Percentiles rank a stretch among this genome's conserved stretches.
Conservation (phyloP, 2,329 filamentous ascomycete genomes). For the Fusarium proliferatum region DNA sequence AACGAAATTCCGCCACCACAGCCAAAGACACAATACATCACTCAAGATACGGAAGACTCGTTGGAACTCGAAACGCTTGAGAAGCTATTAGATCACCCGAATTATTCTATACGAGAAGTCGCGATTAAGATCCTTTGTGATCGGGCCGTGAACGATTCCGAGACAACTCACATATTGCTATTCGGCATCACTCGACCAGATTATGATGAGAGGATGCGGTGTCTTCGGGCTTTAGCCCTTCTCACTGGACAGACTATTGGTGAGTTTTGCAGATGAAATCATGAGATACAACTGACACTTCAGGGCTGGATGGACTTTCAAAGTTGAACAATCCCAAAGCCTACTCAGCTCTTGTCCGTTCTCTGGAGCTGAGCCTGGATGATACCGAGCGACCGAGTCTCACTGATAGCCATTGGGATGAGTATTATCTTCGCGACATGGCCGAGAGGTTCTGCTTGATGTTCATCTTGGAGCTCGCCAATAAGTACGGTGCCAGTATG, state of each 20-base stretch:
- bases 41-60: slow-evolving; percentile 79
- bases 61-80: slow-evolving; percentile 73
- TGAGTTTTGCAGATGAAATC: slow-evolving; percentile 21
- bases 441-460: slow-evolving; percentile 70
- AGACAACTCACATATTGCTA: slow-evolving; percentile 62
- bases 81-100: slow-evolving; percentile 76
- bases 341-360: slow-evolving; percentile 69
- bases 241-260: slow-evolving; percentile 58
- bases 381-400: slow-evolving; percentile 64
- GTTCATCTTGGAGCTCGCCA: slow-evolving; percentile 68
- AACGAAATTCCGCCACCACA: slow-evolving; percentile 73
- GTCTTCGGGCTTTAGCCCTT: slow-evolving; percentile 66
- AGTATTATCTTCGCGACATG: slow-evolving; percentile 71
- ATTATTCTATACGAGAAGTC: slow-evolving; percentile 77
- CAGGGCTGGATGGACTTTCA: slow-evolving; percentile 54
- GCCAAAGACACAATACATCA: slow-evolving; percentile 78
- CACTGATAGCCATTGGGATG: slow-evolving; percentile 68
- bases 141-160: slow-evolving; percentile 67
- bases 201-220: slow-evolving; percentile 68
- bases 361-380: slow-evolving; percentile 65
- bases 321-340: slow-evolving; percentile 62
- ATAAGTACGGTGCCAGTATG: slow-evolving; percentile 65
- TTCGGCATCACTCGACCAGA: slow-evolving; percentile 68
- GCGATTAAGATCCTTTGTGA: slow-evolving; percentile 69
- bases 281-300: slow-evolving; percentile 27